phyloP scores from a whole-genome alignment of 805 yeast species.

The Spathaspora hagerdaliae region DNA sequence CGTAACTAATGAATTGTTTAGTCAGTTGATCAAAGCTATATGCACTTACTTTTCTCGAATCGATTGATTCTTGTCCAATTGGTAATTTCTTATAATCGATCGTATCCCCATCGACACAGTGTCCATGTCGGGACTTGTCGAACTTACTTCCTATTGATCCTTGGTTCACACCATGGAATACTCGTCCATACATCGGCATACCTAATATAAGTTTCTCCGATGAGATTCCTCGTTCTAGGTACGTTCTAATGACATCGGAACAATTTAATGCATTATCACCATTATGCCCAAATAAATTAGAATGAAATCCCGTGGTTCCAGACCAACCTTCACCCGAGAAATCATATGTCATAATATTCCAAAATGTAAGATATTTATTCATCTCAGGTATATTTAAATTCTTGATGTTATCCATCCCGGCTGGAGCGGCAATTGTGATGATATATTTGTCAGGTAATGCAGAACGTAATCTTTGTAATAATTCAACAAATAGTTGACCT shows the following conservation, averaged over 20 bases:
- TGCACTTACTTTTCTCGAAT: slow-evolving; percentile 47
- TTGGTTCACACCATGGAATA: slow-evolving; percentile 21
- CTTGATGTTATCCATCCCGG: slow-evolving; percentile 44
- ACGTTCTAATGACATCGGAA: slow-evolving; percentile 43
- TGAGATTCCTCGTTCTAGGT: slow-evolving; percentile 39
- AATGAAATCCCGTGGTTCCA: slow-evolving; percentile 55
- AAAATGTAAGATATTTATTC: slow-evolving; percentile 56
- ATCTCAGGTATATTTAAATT: slow-evolving; percentile 48
- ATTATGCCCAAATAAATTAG: slow-evolving; percentile 51
- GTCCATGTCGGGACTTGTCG: slow-evolving; percentile 8
- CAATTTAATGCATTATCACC: slow-evolving; percentile 43
- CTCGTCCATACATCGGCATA: slow-evolving; percentile 79
- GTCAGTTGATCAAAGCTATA: slow-evolving; percentile 41
- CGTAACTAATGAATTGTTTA: slow-evolving; percentile 56
- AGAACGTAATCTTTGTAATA: slow-evolving; percentile 8
- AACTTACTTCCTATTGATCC: slow-evolving; percentile 44
- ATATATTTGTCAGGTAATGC: slow-evolving; percentile 25
- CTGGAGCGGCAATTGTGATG: slow-evolving; percentile 77
- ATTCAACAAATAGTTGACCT: slow-evolving; percentile 37
- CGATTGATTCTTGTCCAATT: slow-evolving; percentile 39
- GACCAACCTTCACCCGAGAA: slow-evolving; percentile 75
- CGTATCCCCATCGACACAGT: slow-evolving; percentile 41
- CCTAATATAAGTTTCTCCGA: slow-evolving; percentile 66
- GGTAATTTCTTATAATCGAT: slow-evolving; percentile 59
- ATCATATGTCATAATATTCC: slow-evolving; percentile 93